A percentile compares a stretch with the other conserved stretches of the same genome.
These are phyloP conservation scores for Solanum lycopersicoides DNA, from an alignment of 257 asterid genomes.

Conservation along the genomic window DNA sequence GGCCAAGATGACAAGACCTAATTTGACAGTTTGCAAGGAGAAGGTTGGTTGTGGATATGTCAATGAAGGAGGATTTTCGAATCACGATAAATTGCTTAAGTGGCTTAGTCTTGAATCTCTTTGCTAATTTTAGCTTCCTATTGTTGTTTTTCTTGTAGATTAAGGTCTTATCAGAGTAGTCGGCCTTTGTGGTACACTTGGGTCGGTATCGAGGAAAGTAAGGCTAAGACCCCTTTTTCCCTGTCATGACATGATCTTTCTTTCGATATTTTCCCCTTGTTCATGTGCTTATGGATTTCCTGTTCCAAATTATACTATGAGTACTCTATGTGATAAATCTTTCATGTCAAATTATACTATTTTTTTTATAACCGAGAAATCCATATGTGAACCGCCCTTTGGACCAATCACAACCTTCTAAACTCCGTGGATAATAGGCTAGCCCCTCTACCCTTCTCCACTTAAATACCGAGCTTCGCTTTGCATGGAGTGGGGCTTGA, in stretches of 20 bases:
- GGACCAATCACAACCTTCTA: neutral
- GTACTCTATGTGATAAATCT: neutral
- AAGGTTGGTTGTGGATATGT: neutral
- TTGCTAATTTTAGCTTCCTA: neutral
- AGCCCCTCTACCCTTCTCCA: neutral
- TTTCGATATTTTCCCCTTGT: neutral
- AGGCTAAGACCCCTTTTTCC: neutral
- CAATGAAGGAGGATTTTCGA: neutral
- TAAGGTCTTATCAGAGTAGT: neutral
- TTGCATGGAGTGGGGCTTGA: neutral
- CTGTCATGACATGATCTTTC: neutral
- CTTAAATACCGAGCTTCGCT: neutral
- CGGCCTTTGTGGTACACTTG: neutral
- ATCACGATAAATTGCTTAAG: neutral
- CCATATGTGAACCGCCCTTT: neutral
- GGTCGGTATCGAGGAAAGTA: neutral
- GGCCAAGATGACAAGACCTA: neutral
- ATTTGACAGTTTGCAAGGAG: neutral
- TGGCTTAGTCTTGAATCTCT: neutral
- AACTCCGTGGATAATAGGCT: neutral
- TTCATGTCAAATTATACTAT: neutral
- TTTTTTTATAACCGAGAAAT: neutral
- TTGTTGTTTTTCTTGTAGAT: neutral
- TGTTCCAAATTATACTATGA: neutral
- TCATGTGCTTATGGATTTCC: neutral